Base-by-base conservation (phyloP, 2,329 filamentous ascomycete genomes). In the Chalaropsis thielavioides region DNA sequence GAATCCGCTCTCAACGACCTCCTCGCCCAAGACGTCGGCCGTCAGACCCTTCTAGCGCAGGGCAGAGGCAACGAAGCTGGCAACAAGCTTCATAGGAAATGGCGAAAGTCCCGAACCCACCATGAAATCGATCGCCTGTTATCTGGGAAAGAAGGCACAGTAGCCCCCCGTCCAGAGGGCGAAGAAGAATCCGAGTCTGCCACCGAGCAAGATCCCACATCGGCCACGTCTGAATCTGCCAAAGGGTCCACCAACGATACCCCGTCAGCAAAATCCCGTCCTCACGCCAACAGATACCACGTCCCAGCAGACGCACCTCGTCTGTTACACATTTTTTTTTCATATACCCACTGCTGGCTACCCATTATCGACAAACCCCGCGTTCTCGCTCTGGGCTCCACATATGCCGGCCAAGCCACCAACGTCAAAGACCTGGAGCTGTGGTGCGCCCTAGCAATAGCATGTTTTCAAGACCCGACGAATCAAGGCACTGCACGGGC, bases 331-430 rank as follows among this genome's bases (percentile, higher is more conserved):
- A 79, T 87, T 3, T 91, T 90, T 71, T 88, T 89, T 67, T 82
- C 86, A 0, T 89, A 89, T 69, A 89, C 85, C 0, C 86, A 91
- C 71, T 84, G 81, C 63, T 92, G 88, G 88, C 79, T 92, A 31
- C 88, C 88, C 0, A 84, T 92, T 31, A 77, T 87, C 11, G 85
- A 90, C 68, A 87, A 85, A 68, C 81, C 86, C 61, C 79, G 81
- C 51, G 75, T 89, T 3, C 75, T 86, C 61, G 78, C 69, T 65
- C 77, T 72, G 66, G 81, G 75, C 0, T 73, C 76, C 46, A 71
- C 72, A 7, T 83, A 82, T 40, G 70, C 74, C 31, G 58, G 68
- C 31, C 74, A 71, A 65, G 78, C 69, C 61, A 71, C 72, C 15
- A 70, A 73, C 65, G 72, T 78, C n/a, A 72, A 77, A 27, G 78